Base-by-base conservation (phyloP, 805 yeast species). In the Allodekkera sacchari region DNA sequence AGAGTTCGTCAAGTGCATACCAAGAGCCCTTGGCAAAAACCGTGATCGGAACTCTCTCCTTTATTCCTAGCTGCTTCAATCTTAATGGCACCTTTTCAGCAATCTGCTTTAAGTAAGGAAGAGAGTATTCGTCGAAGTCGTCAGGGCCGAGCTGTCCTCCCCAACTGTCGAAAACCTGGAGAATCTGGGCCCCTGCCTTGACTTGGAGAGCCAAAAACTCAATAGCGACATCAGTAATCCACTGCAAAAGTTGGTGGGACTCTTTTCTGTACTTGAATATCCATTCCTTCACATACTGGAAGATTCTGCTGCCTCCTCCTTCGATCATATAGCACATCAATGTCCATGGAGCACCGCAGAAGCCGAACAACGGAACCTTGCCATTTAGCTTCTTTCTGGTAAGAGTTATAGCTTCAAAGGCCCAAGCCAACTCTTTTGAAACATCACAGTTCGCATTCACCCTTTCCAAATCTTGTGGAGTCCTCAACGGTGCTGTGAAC, bases 261-360 rank as follows among this genome's bases (percentile, higher is more conserved):
- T 73, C 78, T 36, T 76, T 72, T 18, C 94, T 83, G 53, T 77
- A 75, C 49, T 71, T 74, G 64, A 79, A 92, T 37, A 92, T 68
- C 96, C 97, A 88, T 53, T 84, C 81, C 57, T 88, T 85, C 32
- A 85, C 95, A 50, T 70, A 87, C 53, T 95, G 71, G 64, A 83
- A 92, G 67, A 89, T 67, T 52, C 83, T 83, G 6, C 96, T 78
- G 12, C 96, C 95, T 44, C 94, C 95, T 32, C 98, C 98, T 60
- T 92, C 98, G 38, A 87, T 77, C 96, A 92, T 92, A 62, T 92
- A 92, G 22, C 88, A 95, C 63, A 92, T 67, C 38, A 92, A 63
- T 9, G 98, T 92, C 96, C 96, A 92, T 35, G 98, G 98, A 7
- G 95, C 96, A 33, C 98, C 98, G 44, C 87, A 83, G 60, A 92